phyloP scores from a whole-genome alignment of 495 filamentous ascomycete genomes.

The Amniculicola lignicola region DNA sequence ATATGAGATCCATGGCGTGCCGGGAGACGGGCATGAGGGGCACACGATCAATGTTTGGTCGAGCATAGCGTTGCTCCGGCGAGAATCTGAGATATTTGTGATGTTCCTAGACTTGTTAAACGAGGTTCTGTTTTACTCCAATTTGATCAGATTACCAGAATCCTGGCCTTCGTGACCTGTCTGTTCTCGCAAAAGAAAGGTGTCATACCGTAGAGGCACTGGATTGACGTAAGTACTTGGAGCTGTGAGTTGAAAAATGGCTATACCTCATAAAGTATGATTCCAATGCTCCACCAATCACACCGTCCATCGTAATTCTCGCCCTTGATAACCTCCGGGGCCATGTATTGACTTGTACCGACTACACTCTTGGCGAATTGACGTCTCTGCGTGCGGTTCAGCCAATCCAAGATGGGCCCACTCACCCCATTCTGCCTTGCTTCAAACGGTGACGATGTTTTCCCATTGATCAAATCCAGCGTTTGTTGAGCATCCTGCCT shows the following conservation, averaged over 20 bases:
- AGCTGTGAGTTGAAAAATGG: neutral
- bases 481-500: conserved; percentile 50
- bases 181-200: conserved; percentile 81
- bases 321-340: conserved; percentile 84
- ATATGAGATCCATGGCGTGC: conserved; percentile 72
- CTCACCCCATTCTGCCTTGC: conserved; percentile 21
- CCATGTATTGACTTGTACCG: conserved; percentile 97
- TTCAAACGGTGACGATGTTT: conserved; percentile 48
- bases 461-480: conserved; percentile 48
- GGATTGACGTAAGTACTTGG: neutral
- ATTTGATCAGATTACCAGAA: conserved; percentile 56
- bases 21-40: conserved; percentile 52
- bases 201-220: conserved; percentile 86
- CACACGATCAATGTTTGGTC: conserved; percentile 46
- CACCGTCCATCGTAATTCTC: conserved; percentile 85
- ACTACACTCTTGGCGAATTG: conserved; percentile 80
- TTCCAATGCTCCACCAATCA: conserved; percentile 94
- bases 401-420: conserved; percentile 62
- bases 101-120: conserved; percentile 47
- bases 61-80: conserved; percentile 35
- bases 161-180: conserved; percentile 76
- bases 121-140: neutral
- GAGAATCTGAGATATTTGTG: conserved; percentile 60
- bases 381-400: conserved; percentile 70
- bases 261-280: conserved; percentile 81